These are phyloP conservation scores for grape (Vitis vinifera) DNA, from an alignment of 164 flowering plant species.

Conservation along the genomic window DNA sequence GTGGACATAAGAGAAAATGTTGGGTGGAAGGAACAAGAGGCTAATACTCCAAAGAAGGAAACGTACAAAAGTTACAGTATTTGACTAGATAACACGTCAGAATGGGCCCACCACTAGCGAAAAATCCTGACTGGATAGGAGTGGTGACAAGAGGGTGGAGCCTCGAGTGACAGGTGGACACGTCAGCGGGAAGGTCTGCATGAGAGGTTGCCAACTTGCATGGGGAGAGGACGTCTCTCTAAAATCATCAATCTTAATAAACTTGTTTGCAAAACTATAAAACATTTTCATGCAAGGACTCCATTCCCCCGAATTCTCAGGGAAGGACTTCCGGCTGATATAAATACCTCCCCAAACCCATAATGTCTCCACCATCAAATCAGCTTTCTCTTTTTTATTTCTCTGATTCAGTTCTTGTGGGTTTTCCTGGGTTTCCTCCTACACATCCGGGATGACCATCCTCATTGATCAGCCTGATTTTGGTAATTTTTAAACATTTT, in stretches of 20 bases:
- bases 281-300: slow-evolving; percentile 41
- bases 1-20: too few relatives aligned
- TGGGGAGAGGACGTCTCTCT: background rate
- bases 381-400: background rate
- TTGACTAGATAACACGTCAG: slow-evolving; percentile 23
- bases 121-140: too few relatives aligned
- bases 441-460: slow-evolving; percentile 34
- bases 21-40: too few relatives aligned
- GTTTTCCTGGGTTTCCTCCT: background rate
- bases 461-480: slow-evolving; percentile 34
- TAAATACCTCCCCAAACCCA: slow-evolving; percentile 24
- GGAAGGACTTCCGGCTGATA: slow-evolving; percentile 51
- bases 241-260: too few relatives aligned
- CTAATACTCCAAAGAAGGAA: background rate
- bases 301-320: slow-evolving; percentile 31
- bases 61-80: background rate
- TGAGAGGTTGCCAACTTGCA: slow-evolving; percentile 17
- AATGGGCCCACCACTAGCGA: slow-evolving; percentile 7
- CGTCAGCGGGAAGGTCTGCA: too few relatives aligned
- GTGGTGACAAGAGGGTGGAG: too few relatives aligned
- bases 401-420: background rate
- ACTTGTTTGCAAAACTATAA: background rate
- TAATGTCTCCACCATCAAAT: background rate
- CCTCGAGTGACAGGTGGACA: too few relatives aligned
- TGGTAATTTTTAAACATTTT: slow-evolving; percentile 23